Base-by-base conservation (phyloP, 2,329 filamentous ascomycete genomes). In the Rutstroemia sp. region DNA sequence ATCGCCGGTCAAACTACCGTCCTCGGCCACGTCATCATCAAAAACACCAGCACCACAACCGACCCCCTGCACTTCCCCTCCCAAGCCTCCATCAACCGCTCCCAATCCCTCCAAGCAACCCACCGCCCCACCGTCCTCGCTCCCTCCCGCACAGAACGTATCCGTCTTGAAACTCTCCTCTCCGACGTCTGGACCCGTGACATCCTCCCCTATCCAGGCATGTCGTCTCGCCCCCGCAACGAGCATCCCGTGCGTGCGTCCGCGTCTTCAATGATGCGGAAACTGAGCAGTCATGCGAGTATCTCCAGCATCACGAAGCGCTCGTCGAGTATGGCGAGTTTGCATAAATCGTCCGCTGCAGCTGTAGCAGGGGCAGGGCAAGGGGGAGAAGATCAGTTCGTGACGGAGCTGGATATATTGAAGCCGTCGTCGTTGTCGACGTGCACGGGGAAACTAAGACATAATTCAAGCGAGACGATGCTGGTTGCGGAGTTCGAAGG, bases 191-290 rank as follows among this genome's bases (percentile, higher is more conserved):
- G 92, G 87, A 95, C 88, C 14, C 84, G 85, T 51, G 88, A 95
- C 56, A 71, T 83, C 18, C 73, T 96, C 44, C 90, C 91, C 1
- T 94, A 87, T 67, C 90, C 92, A 16, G 90, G 90, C 1, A 92
- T 96, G 81, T 81, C 80, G 34, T 77, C 70, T 71, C 71, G 84
- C 73, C 70, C 82, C 69, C 71, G 83, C 74, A 73, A 87, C 64
- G 82, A 95, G 64, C 83, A 88, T 66, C 75, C 90, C 3, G 85
- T 94, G 48, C 80, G 88, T 51, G 82, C 82, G 42, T 90, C 87
- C n/a, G 88, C 91, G 12, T 90, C 89, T 38, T 88, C 88, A 0
- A 82, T 96, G 67, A 95, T 96, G 75, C 82, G 91, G 52, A 95
- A 92, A 69, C 79, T 96, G 61, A 95, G 89, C 71, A 86, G 90